These are phyloP conservation scores for Blastocystis hominis DNA, from an alignment of 352 stramenopile species.

Conservation along the genomic window DNA sequence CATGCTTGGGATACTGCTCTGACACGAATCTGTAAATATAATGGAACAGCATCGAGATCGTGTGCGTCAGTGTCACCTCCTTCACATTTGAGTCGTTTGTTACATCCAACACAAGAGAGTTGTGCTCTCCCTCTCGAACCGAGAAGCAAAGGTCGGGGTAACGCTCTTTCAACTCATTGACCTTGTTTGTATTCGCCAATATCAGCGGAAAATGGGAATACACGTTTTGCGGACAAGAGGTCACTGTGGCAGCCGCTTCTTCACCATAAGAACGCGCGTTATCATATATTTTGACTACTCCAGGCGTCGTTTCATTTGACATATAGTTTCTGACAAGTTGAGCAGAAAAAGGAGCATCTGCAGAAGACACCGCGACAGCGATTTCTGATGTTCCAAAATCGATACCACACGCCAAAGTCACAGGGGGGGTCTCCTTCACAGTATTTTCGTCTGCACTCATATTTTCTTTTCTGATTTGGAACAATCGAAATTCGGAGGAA, in stretches of 20 bases:
- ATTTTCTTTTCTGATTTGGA: background rate
- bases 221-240: slow-evolving; percentile 21
- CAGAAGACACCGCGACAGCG: slow-evolving; percentile 18
- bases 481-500: background rate
- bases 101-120: background rate
- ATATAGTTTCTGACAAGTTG: slow-evolving; percentile 31
- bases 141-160: slow-evolving; percentile 52
- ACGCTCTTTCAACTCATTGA: background rate
- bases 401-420: slow-evolving; percentile 37
- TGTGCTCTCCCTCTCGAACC: background rate
- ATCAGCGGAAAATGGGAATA: slow-evolving; percentile 20
- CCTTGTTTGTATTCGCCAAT: background rate
- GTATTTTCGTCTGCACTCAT: background rate
- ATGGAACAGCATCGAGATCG: slow-evolving; percentile 41
- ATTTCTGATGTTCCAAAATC: slow-evolving; percentile 57
- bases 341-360: background rate
- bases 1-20: slow-evolving; percentile 4
- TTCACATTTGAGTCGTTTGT: background rate
- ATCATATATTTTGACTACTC: slow-evolving; percentile 41
- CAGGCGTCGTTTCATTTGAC: slow-evolving; percentile 50
- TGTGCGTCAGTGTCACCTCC: slow-evolving; percentile 25
- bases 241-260: slow-evolving; percentile 19
- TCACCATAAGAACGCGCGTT: slow-evolving; percentile 17
- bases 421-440: background rate
- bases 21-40: background rate